Evolutionary conservation across 2,329 filamentous ascomycete genomes (phyloP).

Genomic region (Aspergillus caelatus): DNA sequence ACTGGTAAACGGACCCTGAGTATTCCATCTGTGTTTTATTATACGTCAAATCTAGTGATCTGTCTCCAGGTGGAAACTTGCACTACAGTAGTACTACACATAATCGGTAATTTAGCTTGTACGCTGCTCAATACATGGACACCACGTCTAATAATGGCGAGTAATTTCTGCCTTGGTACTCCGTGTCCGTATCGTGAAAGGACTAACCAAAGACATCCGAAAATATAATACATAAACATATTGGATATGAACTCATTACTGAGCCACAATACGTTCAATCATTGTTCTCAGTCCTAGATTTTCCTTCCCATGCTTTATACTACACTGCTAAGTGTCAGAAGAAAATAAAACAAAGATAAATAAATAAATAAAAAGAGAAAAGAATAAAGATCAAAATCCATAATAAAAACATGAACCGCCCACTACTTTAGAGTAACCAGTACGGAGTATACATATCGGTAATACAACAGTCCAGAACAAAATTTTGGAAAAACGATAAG

Average conservation of each 20-base stretch:
- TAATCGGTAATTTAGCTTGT: neutral
- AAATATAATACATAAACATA: neutral
- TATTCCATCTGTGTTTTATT: neutral
- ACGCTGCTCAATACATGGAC: neutral
- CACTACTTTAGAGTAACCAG: conserved; percentile 9
- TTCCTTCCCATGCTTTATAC: neutral
- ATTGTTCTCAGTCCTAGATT: neutral
- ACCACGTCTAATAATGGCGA: neutral
- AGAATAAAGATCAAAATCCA: neutral
- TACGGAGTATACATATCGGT: conserved; percentile 12
- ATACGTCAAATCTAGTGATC: too few species aligned
- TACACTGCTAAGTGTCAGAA: neutral
- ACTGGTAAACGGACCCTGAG: neutral
- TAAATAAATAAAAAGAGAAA: conserved; percentile 13
- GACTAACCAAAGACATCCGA: neutral
- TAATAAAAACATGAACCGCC: neutral
- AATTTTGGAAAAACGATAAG: neutral
- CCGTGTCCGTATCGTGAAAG: neutral
- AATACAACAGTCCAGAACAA: conserved; percentile 8
- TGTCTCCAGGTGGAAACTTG: neutral
- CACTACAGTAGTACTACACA: too few species aligned
- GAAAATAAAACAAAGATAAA: neutral
- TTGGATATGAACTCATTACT: neutral
- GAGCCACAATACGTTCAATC: neutral
- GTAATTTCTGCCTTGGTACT: neutral